These are phyloP conservation scores for Chlorella sp. DNA, from an alignment of 139 green algal genomes.

Conservation along the genomic window DNA sequence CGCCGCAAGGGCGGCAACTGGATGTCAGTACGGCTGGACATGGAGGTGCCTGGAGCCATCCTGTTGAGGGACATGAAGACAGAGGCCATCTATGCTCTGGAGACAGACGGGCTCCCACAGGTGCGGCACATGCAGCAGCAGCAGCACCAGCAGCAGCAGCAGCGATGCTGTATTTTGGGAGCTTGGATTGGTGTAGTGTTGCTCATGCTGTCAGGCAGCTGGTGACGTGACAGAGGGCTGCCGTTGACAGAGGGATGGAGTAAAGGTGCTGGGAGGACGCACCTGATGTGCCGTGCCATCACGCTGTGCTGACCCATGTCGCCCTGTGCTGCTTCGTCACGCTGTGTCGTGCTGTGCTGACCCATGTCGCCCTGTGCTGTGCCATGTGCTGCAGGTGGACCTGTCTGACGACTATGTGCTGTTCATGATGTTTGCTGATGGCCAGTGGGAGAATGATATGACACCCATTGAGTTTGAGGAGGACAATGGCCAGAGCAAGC, in stretches of 20 bases:
- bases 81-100: slow-evolving; percentile 34
- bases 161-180: background rate
- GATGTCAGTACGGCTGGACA: slow-evolving; percentile 33
- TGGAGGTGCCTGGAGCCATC: slow-evolving; percentile 41
- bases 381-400: slow-evolving; percentile 29
- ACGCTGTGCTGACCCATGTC: background rate
- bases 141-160: background rate
- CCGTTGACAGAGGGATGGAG: too few relatives aligned
- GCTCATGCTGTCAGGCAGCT: too few relatives aligned
- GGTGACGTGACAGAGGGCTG: too few relatives aligned
- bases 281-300: too few relatives aligned
- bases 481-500: slow-evolving; percentile 12
- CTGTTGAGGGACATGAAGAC: slow-evolving; percentile 34
- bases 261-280: too few relatives aligned
- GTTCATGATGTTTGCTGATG: slow-evolving; percentile 40
- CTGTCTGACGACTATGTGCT: slow-evolving; percentile 38
- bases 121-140: slow-evolving; percentile 6
- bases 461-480: slow-evolving; percentile 28
- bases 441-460: slow-evolving; percentile 19
- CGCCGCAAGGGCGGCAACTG: slow-evolving; percentile 20
- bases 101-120: slow-evolving; percentile 41
- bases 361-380: background rate
- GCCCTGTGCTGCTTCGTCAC: background rate
- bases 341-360: background rate
- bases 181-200: background rate